phyloP scores from a whole-genome alignment of 1,139 yeast genomes.

The Scheffersomyces stambukii region DNA sequence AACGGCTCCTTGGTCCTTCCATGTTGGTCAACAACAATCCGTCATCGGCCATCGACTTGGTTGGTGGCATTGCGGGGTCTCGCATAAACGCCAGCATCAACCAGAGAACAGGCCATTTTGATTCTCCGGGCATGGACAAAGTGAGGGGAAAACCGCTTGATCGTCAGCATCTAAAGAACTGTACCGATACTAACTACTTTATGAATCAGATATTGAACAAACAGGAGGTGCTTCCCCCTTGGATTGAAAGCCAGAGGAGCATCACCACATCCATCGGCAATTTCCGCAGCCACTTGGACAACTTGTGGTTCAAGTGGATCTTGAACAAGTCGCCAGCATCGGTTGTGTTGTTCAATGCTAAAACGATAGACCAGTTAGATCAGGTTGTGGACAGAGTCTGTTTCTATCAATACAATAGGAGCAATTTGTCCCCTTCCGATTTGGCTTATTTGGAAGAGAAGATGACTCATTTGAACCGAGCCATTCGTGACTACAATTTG shows the following conservation, averaged over 20 bases:
- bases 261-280: conserved; percentile 43
- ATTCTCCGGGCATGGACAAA: conserved; percentile 38
- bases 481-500: conserved; percentile 67
- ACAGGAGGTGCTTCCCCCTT: conserved; percentile 81
- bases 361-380: conserved; percentile 11
- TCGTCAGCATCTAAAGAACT: conserved; percentile 57
- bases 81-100: conserved; percentile 70
- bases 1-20: conserved; percentile 58
- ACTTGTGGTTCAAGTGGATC: conserved; percentile 40
- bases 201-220: conserved; percentile 56
- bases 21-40: conserved; percentile 38
- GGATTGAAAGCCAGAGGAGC: conserved; percentile 77
- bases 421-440: conserved; percentile 10
- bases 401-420: conserved; percentile 3
- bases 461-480: conserved; percentile 49
- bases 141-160: conserved; percentile 63
- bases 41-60: conserved; percentile 37
- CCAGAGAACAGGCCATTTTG: conserved; percentile 59
- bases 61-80: conserved; percentile 67
- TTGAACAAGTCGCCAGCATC: conserved; percentile 19
- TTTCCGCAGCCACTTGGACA: conserved; percentile 43
- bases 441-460: conserved; percentile 37
- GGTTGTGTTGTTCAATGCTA: conserved; percentile 13
- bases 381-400: conserved; percentile 7
- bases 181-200: conserved; percentile 39